These are phyloP conservation scores for Ramichloridium luteum DNA, from an alignment of 2,329 filamentous ascomycete species.

Conservation along the genomic window DNA sequence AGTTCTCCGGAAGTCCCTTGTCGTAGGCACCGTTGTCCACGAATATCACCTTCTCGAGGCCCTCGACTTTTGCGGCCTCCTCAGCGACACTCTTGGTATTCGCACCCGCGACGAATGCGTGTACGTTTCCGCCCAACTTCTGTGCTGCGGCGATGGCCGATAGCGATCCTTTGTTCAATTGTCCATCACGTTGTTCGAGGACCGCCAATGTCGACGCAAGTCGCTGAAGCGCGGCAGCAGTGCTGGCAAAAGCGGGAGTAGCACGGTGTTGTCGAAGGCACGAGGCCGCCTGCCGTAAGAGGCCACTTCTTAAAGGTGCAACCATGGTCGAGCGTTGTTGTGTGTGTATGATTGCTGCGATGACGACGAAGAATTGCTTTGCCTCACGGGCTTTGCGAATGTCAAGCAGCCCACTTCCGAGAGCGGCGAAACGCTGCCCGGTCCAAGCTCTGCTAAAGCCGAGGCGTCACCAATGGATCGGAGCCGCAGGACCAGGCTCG, in stretches of 20 bases:
- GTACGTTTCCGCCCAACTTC: conserved; percentile 57
- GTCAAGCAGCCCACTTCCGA: too few relatives aligned
- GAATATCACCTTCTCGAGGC: conserved; percentile 80
- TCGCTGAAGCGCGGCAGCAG: conserved; percentile 48
- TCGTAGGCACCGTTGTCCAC: conserved; percentile 87
- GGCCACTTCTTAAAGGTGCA: conserved; percentile 12
- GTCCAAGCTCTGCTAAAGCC: too few relatives aligned
- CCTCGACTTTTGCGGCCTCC: conserved; percentile 77
- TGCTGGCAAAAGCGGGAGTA: conserved; percentile 29
- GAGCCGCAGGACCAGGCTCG: too few relatives aligned
- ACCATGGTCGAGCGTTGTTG: conserved; percentile 9
- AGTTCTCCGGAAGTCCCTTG: conserved; percentile 89
- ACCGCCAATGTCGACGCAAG: conserved; percentile 80
- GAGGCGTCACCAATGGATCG: too few relatives aligned
- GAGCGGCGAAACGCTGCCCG: too few relatives aligned
- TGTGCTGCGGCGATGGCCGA: conserved; percentile 14
- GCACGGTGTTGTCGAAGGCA: conserved; percentile 22
- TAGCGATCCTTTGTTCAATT: conserved; percentile 54
- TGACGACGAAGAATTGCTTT: too few relatives aligned
- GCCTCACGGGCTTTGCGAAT: too few relatives aligned
- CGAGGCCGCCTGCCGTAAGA: conserved; percentile 19
- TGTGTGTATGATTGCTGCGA: too few relatives aligned
- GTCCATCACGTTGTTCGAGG: conserved; percentile 83
- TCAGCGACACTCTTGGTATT: conserved; percentile 65
- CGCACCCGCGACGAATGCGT: conserved; percentile 75